A percentile compares a stretch with the other conserved stretches of the same genome.
Evolutionary conservation across 1,284 basidiomycete genomes (phyloP).

Genomic region (Sphaerobolus stellatus): DNA sequence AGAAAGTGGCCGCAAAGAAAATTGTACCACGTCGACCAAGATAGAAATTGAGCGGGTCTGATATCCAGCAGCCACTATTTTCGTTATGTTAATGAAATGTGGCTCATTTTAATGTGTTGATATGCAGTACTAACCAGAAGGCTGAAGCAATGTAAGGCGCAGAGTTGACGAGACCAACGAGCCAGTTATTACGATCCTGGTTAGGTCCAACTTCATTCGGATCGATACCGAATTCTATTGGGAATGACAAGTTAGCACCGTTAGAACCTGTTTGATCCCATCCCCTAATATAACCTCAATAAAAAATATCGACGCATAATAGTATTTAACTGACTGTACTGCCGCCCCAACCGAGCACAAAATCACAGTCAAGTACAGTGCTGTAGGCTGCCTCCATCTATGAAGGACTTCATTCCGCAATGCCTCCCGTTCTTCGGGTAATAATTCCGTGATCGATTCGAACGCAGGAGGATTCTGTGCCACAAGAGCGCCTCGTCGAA

Average conservation of each 20-base stretch:
- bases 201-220: slow-evolving; percentile 57
- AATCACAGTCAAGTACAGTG: slow-evolving; percentile 54
- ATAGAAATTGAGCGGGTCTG: slow-evolving; percentile 45
- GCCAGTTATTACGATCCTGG: slow-evolving; percentile 41
- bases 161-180: slow-evolving; percentile 48
- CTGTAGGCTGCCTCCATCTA: slow-evolving; percentile 54
- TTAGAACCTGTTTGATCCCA: slow-evolving; percentile 66
- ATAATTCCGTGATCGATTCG: slow-evolving; percentile 49
- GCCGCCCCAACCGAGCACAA: slow-evolving; percentile 60
- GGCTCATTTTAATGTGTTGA: no score
- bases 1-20: slow-evolving; percentile 62
- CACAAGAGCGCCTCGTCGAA: slow-evolving; percentile 59
- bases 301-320: slow-evolving; percentile 7
- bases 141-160: slow-evolving; percentile 44
- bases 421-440: slow-evolving; percentile 48
- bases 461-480: slow-evolving; percentile 56
- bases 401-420: slow-evolving; percentile 57
- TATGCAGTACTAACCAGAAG: slow-evolving; percentile 13
- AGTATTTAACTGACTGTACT: slow-evolving; percentile 45
- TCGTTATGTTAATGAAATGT: no score
- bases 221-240: slow-evolving; percentile 57
- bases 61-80: slow-evolving; percentile 41
- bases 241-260: slow-evolving; percentile 66
- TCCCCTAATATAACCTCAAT: slow-evolving; percentile 34
- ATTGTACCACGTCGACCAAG: slow-evolving; percentile 64